These are phyloP conservation scores for Paramecium sexaurelia DNA, from an alignment of 73 alveolate species.

Conservation along the genomic window DNA sequence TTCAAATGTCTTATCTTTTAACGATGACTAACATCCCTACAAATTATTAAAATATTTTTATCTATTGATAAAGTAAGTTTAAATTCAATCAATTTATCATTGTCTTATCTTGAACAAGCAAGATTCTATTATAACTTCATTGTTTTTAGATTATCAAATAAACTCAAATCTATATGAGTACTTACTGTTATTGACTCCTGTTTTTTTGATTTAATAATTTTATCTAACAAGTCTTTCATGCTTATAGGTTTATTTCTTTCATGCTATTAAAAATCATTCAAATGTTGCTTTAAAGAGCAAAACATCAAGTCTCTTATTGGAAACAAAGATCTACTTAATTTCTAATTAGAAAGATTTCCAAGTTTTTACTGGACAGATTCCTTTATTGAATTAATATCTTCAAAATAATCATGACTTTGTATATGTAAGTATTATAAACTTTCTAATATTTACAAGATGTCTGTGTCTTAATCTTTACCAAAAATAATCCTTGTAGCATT, in stretches of 20 bases:
- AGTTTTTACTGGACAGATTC: background rate
- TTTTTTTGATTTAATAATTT: background rate
- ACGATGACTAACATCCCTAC: conserved; percentile 44
- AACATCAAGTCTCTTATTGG: background rate
- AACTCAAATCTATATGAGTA: background rate
- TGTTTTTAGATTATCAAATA: background rate
- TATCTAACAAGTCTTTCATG: background rate
- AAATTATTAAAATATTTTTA: background rate
- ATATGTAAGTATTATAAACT: background rate
- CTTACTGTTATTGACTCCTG: background rate
- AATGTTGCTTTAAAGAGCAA: background rate
- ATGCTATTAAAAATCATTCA: background rate
- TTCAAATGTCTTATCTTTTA: background rate
- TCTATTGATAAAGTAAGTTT: background rate
- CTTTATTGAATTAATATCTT: background rate
- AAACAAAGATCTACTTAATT: background rate
- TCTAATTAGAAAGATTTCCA: background rate
- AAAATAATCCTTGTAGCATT: conserved; percentile 11
- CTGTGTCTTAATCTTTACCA: conserved; percentile 15
- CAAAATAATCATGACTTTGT: background rate
- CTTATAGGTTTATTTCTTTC: background rate
- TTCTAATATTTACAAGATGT: background rate
- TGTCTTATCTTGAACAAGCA: background rate
- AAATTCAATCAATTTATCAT: background rate
- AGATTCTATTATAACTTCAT: background rate